phyloP scores from a whole-genome alignment of 2,329 filamentous ascomycete genomes.

The Cercospora berteroae region DNA sequence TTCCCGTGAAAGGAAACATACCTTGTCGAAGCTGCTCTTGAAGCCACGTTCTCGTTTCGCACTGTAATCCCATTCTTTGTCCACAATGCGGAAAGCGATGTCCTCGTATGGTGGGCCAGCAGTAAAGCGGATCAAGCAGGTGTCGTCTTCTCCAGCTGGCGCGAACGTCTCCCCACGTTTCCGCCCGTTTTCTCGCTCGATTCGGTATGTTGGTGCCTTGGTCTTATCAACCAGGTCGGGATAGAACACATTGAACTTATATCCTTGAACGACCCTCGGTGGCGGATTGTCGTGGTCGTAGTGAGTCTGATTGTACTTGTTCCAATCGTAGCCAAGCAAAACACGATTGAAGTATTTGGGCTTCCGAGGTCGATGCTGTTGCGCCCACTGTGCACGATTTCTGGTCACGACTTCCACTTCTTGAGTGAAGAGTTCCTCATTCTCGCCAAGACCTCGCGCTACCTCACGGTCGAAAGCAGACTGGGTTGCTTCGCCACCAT shows the following conservation, averaged over 20 bases:
- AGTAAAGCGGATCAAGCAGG: conserved; percentile 92
- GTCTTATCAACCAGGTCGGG: conserved; percentile 93
- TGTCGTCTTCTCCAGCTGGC: conserved; percentile 92
- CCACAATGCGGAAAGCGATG: conserved; percentile 93
- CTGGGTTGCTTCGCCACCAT: conserved; percentile 18
- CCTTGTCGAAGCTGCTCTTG: conserved; percentile 96
- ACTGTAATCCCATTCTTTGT: conserved; percentile 98
- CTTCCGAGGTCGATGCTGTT: conserved; percentile 84
- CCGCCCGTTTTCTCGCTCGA: conserved; percentile 87
- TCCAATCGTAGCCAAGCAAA: conserved; percentile 99
- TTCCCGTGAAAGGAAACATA: conserved; percentile 45
- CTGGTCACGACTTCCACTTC: conserved; percentile 73
- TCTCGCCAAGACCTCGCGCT: conserved; percentile 83
- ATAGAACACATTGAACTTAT: conserved; percentile 99
- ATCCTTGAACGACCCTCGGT: conserved; percentile 96
- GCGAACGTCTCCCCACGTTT: conserved; percentile 89
- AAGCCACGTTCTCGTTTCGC: conserved; percentile 93
- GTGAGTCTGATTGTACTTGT: conserved; percentile 99
- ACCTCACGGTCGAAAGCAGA: conserved; percentile 70
- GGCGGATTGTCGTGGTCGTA: conserved; percentile 98
- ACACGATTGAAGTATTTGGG: conserved; percentile 97
- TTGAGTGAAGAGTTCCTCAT: conserved; percentile 91
- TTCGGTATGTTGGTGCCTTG: conserved; percentile 92
- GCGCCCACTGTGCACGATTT: conserved; percentile 72
- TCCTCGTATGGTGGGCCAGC: conserved; percentile 95